A percentile compares a stretch with the other conserved stretches of the same genome.
These are phyloP conservation scores for Penicillium canescens DNA, from an alignment of 495 filamentous ascomycete species.

Conservation along the genomic window DNA sequence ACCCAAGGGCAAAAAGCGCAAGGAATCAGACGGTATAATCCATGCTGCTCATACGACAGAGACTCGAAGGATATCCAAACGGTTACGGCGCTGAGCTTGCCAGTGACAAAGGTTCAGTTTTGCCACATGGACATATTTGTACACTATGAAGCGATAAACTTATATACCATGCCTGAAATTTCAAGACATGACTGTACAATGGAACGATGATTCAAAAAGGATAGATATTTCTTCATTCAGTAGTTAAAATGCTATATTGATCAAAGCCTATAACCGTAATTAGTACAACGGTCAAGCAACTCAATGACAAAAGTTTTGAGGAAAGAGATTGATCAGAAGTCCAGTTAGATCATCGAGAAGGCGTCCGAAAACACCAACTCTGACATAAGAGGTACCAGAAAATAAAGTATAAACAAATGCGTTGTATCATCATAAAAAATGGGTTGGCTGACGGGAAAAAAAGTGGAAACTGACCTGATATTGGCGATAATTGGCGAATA, in stretches of 20 bases:
- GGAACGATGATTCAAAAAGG: not conserved
- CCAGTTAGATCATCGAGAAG: slow-evolving; percentile 60
- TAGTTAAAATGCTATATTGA: not conserved
- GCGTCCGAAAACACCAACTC: slow-evolving; percentile 41
- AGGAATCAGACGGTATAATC: slow-evolving; percentile 19
- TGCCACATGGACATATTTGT: not conserved
- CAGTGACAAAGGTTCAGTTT: not conserved
- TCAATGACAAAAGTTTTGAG: slow-evolving; percentile 4
- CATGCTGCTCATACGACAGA: slow-evolving; percentile 32
- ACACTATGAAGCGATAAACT: not conserved
- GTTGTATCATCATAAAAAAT: slow-evolving; percentile 45
- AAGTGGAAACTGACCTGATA: slow-evolving; percentile 32
- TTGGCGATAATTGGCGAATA: not conserved
- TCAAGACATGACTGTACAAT: not conserved
- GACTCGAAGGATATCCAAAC: slow-evolving; percentile 40
- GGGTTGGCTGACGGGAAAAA: not conserved
- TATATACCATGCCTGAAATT: not conserved
- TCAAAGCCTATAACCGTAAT: slow-evolving; percentile 15
- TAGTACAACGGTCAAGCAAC: slow-evolving; percentile 22
- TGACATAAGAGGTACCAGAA: slow-evolving; percentile 71
- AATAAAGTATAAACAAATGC: slow-evolving; percentile 39
- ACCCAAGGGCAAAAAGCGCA: slow-evolving; percentile 17
- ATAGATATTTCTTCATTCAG: not conserved
- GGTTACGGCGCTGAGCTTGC: slow-evolving; percentile 23
- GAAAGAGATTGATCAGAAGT: slow-evolving; percentile 53